These are phyloP conservation scores for Apiospora koreana DNA, from an alignment of 2,329 filamentous ascomycete species.

Conservation along the genomic window DNA sequence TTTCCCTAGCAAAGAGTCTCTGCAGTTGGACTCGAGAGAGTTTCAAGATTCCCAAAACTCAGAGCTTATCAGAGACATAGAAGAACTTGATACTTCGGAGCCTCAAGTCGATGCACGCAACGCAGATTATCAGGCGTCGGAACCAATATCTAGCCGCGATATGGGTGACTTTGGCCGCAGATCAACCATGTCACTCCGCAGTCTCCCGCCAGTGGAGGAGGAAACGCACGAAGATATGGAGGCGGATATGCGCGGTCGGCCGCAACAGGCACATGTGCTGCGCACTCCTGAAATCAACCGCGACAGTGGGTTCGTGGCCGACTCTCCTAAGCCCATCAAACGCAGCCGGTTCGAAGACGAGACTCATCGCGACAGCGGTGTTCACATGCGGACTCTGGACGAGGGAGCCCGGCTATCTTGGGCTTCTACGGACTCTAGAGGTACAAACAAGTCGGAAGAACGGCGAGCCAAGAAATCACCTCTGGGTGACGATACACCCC, in stretches of 20 bases:
- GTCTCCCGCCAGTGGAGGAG: constrained; percentile 54
- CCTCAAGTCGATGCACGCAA: constrained; percentile 10
- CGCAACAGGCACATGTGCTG: constrained; percentile 17
- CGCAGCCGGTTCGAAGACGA: constrained; percentile 36
- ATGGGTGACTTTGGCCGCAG: constrained; percentile 44
- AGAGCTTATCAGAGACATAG: constrained; percentile 28
- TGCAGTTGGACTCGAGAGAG: not conserved
- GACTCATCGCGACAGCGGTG: constrained; percentile 54
- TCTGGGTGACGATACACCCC: constrained; percentile 28
- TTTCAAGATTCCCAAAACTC: constrained; percentile 15
- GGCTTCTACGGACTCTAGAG: constrained; percentile 43
- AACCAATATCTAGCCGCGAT: constrained; percentile 19
- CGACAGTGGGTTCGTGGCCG: constrained; percentile 51
- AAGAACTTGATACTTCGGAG: constrained; percentile 30
- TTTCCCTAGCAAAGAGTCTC: not conserved
- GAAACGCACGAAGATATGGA: constrained; percentile 50
- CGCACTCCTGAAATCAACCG: constrained; percentile 41
- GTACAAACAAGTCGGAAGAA: constrained; percentile 39
- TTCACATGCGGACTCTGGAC: constrained; percentile 46
- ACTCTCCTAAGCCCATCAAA: constrained; percentile 43
- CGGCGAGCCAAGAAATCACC: constrained; percentile 24
- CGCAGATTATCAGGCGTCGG: not conserved
- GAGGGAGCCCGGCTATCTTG: constrained; percentile 35
- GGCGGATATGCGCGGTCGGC: constrained; percentile 21
- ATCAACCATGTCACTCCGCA: constrained; percentile 35